Conservation (phyloP, 192 early-diverging fungal genomes). For the Backusella tuberculispora region DNA sequence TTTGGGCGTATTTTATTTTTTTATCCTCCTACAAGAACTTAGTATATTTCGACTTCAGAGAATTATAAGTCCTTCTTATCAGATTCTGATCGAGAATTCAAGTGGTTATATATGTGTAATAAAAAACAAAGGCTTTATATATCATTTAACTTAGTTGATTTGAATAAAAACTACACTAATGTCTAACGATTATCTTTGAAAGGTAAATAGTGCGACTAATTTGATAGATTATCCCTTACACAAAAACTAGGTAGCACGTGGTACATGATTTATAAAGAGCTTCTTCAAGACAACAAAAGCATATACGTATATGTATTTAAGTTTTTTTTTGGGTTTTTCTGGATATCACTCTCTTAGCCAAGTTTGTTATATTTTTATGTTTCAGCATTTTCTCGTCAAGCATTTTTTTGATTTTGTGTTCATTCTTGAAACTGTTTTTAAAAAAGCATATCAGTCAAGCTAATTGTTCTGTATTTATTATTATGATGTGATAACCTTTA, state of each 20-base stretch:
- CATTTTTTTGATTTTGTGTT: neutral
- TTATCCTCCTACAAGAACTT: neutral
- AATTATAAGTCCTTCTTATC: no score
- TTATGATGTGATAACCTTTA: neutral
- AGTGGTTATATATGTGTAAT: no score
- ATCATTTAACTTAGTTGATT: neutral
- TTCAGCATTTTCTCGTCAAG: neutral
- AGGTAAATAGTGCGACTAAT: neutral
- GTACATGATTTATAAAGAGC: neutral
- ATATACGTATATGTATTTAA: no score
- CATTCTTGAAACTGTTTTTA: neutral
- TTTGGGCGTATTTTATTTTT: neutral
- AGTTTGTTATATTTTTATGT: constrained; percentile 1
- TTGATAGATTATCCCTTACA: constrained; percentile 2
- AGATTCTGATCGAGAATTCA: no score
- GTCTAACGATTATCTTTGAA: no score
- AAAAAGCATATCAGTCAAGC: neutral
- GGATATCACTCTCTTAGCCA: neutral
- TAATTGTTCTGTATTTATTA: constrained; percentile 3
- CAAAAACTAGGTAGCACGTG: neutral
- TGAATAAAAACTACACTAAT: neutral
- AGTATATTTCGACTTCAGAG: neutral
- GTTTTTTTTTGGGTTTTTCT: neutral
- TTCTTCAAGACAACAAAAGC: neutral
- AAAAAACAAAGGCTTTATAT: neutral